A percentile compares a stretch with the other conserved stretches of the same genome.
Evolutionary conservation across 768 basidiomycete genomes (phyloP).

Genomic region (Amanita pallidorosea): DNA sequence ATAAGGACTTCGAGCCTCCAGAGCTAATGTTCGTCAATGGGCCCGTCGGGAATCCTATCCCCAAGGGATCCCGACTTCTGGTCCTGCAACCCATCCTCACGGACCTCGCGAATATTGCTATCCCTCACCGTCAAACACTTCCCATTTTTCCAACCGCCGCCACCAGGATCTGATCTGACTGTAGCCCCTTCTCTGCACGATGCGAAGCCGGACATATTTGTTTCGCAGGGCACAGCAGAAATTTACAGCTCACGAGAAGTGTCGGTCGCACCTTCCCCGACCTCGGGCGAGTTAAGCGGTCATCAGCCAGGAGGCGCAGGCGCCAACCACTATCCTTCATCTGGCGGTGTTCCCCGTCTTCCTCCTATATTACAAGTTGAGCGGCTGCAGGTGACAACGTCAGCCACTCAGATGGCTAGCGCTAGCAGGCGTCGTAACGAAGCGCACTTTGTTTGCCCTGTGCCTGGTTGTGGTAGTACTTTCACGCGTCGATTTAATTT

Average conservation of each 20-base stretch:
- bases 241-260: slow-evolving; percentile 35
- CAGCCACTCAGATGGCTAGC: slow-evolving; percentile 86
- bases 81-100: slow-evolving; percentile 31
- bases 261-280: slow-evolving; percentile 21
- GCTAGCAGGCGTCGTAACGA: slow-evolving; percentile 84
- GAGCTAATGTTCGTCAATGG: slow-evolving; percentile 25
- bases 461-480: slow-evolving; percentile 93
- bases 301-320: slow-evolving; percentile 27
- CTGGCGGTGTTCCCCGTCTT: slow-evolving; percentile 41
- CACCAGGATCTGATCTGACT: slow-evolving; percentile 12
- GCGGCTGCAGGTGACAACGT: slow-evolving; percentile 91
- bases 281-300: slow-evolving; percentile 17
- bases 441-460: slow-evolving; percentile 88
- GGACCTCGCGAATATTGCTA: slow-evolving; percentile 30
- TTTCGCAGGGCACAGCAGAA: slow-evolving; percentile 42
- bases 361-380: slow-evolving; percentile 86
- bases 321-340: slow-evolving; percentile 45
- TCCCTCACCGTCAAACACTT: slow-evolving; percentile 28
- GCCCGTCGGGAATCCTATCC: slow-evolving; percentile 25
- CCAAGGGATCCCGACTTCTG: slow-evolving; percentile 33
- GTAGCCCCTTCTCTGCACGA: slow-evolving; percentile 14
- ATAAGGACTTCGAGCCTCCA: slow-evolving; percentile 5
- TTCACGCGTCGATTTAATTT: slow-evolving; percentile 91
- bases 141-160: slow-evolving; percentile 24
- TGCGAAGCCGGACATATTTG: slow-evolving; percentile 35